Conservation (phyloP, 352 stramenopile species). For the Thalassiosira pacifica region DNA sequence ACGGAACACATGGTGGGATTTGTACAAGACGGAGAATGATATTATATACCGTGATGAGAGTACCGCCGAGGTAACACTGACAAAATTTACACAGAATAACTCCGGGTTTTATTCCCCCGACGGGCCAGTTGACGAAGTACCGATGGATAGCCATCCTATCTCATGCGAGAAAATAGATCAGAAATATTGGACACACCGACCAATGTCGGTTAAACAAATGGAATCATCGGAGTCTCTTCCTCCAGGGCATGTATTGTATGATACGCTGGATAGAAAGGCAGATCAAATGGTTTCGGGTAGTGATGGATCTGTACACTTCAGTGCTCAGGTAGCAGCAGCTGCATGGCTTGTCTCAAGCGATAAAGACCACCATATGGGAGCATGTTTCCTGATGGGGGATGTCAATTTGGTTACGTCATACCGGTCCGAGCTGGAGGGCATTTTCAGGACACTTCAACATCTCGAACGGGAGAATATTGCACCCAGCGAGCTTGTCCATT, state of each 20-base stretch:
- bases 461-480: background rate
- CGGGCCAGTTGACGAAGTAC: background rate
- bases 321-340: constrained; percentile 5
- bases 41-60: background rate
- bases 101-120: background rate
- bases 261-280: too few species aligned
- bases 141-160: background rate
- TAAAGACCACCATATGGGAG: background rate
- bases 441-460: constrained; percentile 16
- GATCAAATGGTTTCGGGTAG: too few species aligned
- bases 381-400: background rate
- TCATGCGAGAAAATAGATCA: too few species aligned
- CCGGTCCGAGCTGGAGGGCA: constrained; percentile 14
- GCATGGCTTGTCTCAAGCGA: constrained; percentile 4
- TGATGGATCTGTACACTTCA: too few species aligned
- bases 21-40: background rate
- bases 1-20: background rate
- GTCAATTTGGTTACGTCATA: background rate
- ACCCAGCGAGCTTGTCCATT: constrained; percentile 7
- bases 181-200: too few species aligned
- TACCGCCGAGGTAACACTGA: background rate
- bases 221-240: background rate
- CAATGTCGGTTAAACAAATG: too few species aligned
- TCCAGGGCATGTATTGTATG: background rate
- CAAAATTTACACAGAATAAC: background rate